Conservation (phyloP, 1,139 yeast genomes). For the Kluyveromyces sp. region DNA sequence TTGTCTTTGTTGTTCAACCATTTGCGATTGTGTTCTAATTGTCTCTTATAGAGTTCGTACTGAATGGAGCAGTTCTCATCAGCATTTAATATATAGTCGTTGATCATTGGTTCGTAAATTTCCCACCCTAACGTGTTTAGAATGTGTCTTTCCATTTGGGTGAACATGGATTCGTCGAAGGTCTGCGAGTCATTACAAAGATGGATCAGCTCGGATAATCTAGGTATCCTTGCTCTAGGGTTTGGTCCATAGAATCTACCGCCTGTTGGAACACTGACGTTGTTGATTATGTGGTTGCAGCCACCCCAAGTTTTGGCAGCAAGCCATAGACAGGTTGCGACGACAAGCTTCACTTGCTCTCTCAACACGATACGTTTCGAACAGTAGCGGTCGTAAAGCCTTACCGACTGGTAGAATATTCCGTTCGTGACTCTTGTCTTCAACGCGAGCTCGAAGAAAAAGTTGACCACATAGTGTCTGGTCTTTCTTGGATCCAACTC, state of each 20-base stretch:
- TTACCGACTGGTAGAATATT: constrained; percentile 50
- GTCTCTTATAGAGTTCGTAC: constrained; percentile 32
- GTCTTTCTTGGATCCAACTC: constrained; percentile 44
- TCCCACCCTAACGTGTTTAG: constrained; percentile 56
- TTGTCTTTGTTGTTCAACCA: constrained; percentile 19
- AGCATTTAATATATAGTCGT: constrained; percentile 41
- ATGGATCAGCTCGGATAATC: constrained; percentile 52
- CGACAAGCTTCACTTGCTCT: constrained; percentile 56
- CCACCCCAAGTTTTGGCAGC: constrained; percentile 63
- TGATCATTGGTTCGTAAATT: constrained; percentile 49
- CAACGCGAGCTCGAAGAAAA: constrained; percentile 49
- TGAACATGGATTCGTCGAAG: constrained; percentile 53
- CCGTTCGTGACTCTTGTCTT: constrained; percentile 54
- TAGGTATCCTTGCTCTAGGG: constrained; percentile 57
- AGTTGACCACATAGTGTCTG: constrained; percentile 48
- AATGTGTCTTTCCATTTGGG: constrained; percentile 49
- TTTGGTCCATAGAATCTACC: constrained; percentile 60
- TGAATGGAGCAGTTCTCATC: constrained; percentile 36
- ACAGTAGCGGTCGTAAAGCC: constrained; percentile 58
- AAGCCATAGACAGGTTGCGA: constrained; percentile 61
- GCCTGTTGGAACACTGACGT: constrained; percentile 40
- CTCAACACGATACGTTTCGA: constrained; percentile 54
- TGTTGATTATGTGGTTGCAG: constrained; percentile 57
- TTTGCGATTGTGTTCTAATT: constrained; percentile 24
- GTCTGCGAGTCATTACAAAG: constrained; percentile 50